Conservation (phyloP, 345 rosid species). For the Populus tremula region DNA sequence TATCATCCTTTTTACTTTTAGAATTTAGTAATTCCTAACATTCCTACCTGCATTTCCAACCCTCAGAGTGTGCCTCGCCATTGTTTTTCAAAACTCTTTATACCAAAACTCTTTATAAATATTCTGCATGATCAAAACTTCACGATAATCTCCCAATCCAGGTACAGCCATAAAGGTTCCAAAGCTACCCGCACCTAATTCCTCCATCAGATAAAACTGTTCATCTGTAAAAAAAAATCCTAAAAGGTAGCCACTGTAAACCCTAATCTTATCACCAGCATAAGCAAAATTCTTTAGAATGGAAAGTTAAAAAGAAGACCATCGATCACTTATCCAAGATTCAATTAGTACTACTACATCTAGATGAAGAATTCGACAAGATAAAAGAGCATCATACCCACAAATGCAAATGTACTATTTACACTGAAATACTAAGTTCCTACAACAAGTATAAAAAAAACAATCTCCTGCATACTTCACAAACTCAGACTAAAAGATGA, state of each 20-base stretch:
- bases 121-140: not conserved
- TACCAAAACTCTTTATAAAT: not conserved
- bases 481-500: not conserved
- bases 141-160: not conserved
- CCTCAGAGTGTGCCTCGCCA: not conserved
- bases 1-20: not conserved
- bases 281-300: not conserved
- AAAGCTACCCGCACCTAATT: not conserved
- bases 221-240: not conserved
- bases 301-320: not conserved
- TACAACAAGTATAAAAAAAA: not conserved
- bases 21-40: not conserved
- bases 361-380: not conserved
- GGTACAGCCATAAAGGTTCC: not conserved
- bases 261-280: not conserved
- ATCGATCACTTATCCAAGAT: not conserved
- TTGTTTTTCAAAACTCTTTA: not conserved
- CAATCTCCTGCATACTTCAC: not conserved
- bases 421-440: not conserved
- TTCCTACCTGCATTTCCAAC: not conserved
- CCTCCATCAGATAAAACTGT: not conserved
- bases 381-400: not conserved
- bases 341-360: not conserved
- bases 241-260: no score
- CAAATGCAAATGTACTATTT: no score